phyloP scores from a whole-genome alignment of 164 flowering plant genomes.

The Piper betle region DNA sequence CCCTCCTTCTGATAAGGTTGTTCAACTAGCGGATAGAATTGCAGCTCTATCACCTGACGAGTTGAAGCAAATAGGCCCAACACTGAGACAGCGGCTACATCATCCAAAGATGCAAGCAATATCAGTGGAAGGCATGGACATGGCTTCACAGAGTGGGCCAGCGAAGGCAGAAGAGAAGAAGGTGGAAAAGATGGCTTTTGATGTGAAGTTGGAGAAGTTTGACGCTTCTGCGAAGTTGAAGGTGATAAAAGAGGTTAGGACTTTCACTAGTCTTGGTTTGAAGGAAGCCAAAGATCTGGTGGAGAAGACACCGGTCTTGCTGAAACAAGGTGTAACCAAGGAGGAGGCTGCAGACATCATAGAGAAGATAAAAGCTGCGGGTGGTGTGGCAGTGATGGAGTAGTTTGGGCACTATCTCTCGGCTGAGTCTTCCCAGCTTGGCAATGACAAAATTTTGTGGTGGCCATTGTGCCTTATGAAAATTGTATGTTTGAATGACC shows the following conservation, averaged over 20 bases:
- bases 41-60: slow-evolving; percentile 61
- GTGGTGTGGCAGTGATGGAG: slow-evolving; percentile 75
- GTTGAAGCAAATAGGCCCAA: slow-evolving; percentile 45
- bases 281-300: slow-evolving; percentile 88
- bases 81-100: slow-evolving; percentile 31
- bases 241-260: slow-evolving; percentile 82
- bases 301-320: slow-evolving; percentile 57
- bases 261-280: slow-evolving; percentile 60
- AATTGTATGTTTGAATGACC: no score
- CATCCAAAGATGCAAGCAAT: slow-evolving; percentile 52
- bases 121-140: slow-evolving; percentile 46
- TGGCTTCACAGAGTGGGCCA: slow-evolving; percentile 35
- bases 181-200: slow-evolving; percentile 76
- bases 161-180: slow-evolving; percentile 40
- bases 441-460: no score
- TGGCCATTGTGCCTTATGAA: no score
- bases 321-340: slow-evolving; percentile 71
- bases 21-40: slow-evolving; percentile 62
- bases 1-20: slow-evolving; percentile 61
- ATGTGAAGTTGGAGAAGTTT: slow-evolving; percentile 76
- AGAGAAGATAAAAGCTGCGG: slow-evolving; percentile 73
- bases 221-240: slow-evolving; percentile 71
- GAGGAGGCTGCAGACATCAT: slow-evolving; percentile 70
- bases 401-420: slow-evolving; percentile 2
- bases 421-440: no score